Evolutionary conservation across 1,139 yeast species (phyloP).

Genomic region (Zygoascus sp.): DNA sequence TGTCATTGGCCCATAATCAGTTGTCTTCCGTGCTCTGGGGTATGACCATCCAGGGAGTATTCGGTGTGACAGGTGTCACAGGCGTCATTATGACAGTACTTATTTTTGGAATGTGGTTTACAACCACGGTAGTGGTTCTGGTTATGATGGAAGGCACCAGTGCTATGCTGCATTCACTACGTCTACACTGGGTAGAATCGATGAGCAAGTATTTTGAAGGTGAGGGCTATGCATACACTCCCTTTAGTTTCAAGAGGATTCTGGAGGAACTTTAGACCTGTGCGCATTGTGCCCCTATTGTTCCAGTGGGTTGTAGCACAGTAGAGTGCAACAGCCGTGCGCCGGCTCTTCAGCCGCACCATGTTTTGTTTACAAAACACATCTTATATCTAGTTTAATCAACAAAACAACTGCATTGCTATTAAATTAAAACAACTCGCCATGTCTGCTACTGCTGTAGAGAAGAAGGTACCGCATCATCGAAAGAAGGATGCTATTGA

Average conservation of each 20-base stretch:
- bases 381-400: not conserved
- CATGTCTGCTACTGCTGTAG: constrained; percentile 3
- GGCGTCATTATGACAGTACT: constrained; percentile 75
- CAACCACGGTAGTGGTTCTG: constrained; percentile 80
- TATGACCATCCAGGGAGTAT: constrained; percentile 86
- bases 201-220: constrained; percentile 98
- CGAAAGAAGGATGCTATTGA: constrained; percentile 60
- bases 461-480: constrained; percentile 2
- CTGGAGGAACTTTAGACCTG: constrained; percentile 11
- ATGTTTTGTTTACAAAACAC: not conserved
- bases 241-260: constrained; percentile 53
- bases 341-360: too few relatives aligned
- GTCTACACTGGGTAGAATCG: constrained; percentile 98
- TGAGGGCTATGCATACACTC: constrained; percentile 85
- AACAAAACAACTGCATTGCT: not conserved
- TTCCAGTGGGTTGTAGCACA: not conserved
- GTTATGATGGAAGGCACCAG: constrained; percentile 98
- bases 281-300: not conserved
- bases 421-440: not conserved
- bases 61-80: constrained; percentile 60
- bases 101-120: constrained; percentile 92
- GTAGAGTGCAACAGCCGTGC: too few relatives aligned
- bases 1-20: constrained; percentile 96
- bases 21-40: constrained; percentile 91
- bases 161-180: constrained; percentile 94